Evolutionary conservation across 2,329 filamentous ascomycete genomes (phyloP), one percentile per base, ranked within the genome.

Genomic region (Setomelanomma holmii): DNA sequence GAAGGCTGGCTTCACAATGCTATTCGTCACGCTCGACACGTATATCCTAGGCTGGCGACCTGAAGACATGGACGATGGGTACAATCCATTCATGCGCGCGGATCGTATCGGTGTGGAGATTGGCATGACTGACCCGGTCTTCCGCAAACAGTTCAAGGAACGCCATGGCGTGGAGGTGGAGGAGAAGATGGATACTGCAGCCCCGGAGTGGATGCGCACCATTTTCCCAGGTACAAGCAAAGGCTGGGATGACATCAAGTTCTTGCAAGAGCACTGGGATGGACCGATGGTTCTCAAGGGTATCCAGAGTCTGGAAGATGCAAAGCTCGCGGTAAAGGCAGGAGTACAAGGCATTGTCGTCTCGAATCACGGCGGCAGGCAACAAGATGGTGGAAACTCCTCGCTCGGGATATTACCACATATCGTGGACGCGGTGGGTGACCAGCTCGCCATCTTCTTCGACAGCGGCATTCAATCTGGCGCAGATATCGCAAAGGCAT

Each of bases 11-110:
- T 90, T 80, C 69, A 80, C 78, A 24, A 84, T 84, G 1, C 79
- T 90, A 0, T 82, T 90, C n/a, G 85, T 90, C 1, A 91, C 89
- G 0, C 76, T 90, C 0, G 88, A 91, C 68, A 90, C 87, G 0
- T 89, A 84, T 71, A 80, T 81, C 1, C 77, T 90, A 33, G 82
- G 81, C 1, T 91, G 88, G 87, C 78, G 88, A 36, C 87, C 87
- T 0, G 78, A 77, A 0, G 87, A 89, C 63, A 79, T 90, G n/a
- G 86, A 89, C 54, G 79, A 80, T 11, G 84, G 78, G 2, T 72
- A 70, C 35, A 67, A 67, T 40, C 68, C 69, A 0, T 69, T 72
- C 41, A 46, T 72, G 27, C 55, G 60, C 8, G 60, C 6, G 6
- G n/a, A n/a, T n/a, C n/a, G n/a, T n/a, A 27, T 27, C 12, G 24